Conservation (phyloP, 164 flowering plant species). For the Paratinospora sagittata region DNA sequence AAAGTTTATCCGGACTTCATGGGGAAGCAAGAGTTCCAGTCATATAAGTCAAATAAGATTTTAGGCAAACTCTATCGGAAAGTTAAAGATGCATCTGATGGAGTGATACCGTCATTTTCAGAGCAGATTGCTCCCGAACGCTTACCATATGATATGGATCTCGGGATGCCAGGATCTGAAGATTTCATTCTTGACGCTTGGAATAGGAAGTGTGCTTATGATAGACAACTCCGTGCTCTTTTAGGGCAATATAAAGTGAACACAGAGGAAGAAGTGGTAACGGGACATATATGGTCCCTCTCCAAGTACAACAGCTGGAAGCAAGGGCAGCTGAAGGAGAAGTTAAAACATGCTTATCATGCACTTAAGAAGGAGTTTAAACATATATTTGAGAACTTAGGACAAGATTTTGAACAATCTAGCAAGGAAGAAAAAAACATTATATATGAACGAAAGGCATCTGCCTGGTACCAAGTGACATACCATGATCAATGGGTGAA, state of each 20-base stretch:
- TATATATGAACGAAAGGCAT: constrained; percentile 71
- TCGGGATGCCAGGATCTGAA: constrained; percentile 52
- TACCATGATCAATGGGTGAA: constrained; percentile 73
- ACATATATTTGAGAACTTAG: constrained; percentile 48
- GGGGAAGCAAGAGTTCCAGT: constrained; percentile 65
- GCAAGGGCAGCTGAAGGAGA: constrained; percentile 81
- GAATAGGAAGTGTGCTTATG: constrained; percentile 70
- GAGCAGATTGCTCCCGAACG: constrained; percentile 23
- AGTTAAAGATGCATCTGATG: constrained; percentile 40
- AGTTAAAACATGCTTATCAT: constrained; percentile 62
- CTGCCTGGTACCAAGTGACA: constrained; percentile 92
- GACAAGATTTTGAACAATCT: constrained; percentile 29
- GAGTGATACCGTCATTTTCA: constrained; percentile 19
- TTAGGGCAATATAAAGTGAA: constrained; percentile 69
- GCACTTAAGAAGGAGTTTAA: constrained; percentile 63
- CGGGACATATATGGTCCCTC: constrained; percentile 93
- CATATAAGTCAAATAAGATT: constrained; percentile 68
- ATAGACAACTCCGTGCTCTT: constrained; percentile 56
- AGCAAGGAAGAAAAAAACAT: constrained; percentile 49
- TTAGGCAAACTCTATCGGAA: constrained; percentile 69
- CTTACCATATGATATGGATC: constrained; percentile 55
- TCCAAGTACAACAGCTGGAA: constrained; percentile 66
- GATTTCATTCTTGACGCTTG: constrained; percentile 62
- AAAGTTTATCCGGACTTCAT: constrained; percentile 87
- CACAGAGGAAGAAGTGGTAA: constrained; percentile 82